phyloP scores from a whole-genome alignment of 805 yeast species.

The Ogataea parapolymorpha region DNA sequence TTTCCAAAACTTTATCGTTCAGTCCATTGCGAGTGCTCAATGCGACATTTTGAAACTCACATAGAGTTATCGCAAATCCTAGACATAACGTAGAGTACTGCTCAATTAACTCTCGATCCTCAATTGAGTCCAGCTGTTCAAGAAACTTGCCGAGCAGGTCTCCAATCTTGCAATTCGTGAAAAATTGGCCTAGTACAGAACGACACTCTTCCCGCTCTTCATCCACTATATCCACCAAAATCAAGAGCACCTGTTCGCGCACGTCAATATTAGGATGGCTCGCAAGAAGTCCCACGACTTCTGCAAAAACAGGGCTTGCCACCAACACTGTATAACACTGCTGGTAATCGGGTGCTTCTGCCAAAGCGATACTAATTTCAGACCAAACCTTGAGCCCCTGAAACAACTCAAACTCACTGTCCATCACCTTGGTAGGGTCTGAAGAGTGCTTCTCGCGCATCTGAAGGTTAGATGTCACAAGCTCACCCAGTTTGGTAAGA shows the following conservation, averaged over 20 bases:
- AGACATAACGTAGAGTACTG: conserved; percentile 10
- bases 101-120: conserved; percentile 1
- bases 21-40: conserved; percentile 1
- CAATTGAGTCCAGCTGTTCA: not conserved
- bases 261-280: conserved; percentile 19
- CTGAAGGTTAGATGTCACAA: conserved; percentile 10
- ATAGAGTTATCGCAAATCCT: conserved; percentile 6
- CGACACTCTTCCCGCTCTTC: conserved; percentile 4
- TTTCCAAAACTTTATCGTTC: conserved; percentile 4
- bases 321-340: conserved; percentile 8
- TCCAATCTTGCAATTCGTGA: conserved; percentile 2
- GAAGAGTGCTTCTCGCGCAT: conserved; percentile 8
- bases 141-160: conserved; percentile 11
- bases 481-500: conserved; percentile 8
- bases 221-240: conserved; percentile 13
- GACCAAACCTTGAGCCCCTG: conserved; percentile 18
- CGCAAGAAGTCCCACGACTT: conserved; percentile 13
- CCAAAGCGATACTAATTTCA: conserved; percentile 17
- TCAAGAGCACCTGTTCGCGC: conserved; percentile 10
- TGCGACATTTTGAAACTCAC: conserved; percentile 1
- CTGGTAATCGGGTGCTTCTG: conserved; percentile 12
- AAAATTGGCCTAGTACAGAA: conserved; percentile 1
- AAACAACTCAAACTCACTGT: conserved; percentile 20
- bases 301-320: conserved; percentile 5
- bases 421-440: conserved; percentile 17